phyloP scores from a whole-genome alignment of 495 filamentous ascomycete genomes.

The Rusavskia elegans region DNA sequence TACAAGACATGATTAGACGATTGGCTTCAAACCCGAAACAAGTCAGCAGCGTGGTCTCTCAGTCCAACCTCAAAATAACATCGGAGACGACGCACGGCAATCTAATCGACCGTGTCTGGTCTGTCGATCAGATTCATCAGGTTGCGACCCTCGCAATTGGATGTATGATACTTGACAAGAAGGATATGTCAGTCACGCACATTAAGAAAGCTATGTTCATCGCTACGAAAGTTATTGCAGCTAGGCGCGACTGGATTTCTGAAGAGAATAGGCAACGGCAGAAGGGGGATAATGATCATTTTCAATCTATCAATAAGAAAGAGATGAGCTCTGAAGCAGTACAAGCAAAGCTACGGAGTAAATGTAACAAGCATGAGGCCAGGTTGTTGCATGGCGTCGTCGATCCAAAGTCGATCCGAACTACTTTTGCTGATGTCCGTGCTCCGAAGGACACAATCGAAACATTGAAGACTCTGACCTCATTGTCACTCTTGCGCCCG shows the following conservation, averaged over 20 bases:
- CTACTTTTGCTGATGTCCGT: constrained; percentile 72
- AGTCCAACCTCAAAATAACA: constrained; percentile 20
- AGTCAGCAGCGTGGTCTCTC: background rate
- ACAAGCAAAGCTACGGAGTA: constrained; percentile 28
- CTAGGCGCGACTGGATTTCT: constrained; percentile 25
- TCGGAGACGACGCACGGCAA: constrained; percentile 24
- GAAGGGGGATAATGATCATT: background rate
- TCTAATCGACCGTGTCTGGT: constrained; percentile 38
- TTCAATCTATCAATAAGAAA: background rate
- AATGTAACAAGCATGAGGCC: constrained; percentile 61
- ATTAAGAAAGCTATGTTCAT: constrained; percentile 23
- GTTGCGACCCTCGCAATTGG: constrained; percentile 46
- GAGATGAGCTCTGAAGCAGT: constrained; percentile 14
- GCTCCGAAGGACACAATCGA: constrained; percentile 72
- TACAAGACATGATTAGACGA: constrained; percentile 45
- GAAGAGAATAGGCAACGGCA: constrained; percentile 16
- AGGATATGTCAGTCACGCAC: constrained; percentile 14
- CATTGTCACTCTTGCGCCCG: constrained; percentile 70
- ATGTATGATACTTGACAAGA: constrained; percentile 7
- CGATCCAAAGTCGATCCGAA: constrained; percentile 63
- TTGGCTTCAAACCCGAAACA: background rate
- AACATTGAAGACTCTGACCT: constrained; percentile 75
- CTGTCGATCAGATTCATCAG: constrained; percentile 44
- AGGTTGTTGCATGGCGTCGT: constrained; percentile 67
- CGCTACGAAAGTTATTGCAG: constrained; percentile 27